A percentile compares a stretch with the other conserved stretches of the same genome.
Conservation (phyloP, 2,329 filamentous ascomycete genomes). For the Colletotrichum abscissum region DNA sequence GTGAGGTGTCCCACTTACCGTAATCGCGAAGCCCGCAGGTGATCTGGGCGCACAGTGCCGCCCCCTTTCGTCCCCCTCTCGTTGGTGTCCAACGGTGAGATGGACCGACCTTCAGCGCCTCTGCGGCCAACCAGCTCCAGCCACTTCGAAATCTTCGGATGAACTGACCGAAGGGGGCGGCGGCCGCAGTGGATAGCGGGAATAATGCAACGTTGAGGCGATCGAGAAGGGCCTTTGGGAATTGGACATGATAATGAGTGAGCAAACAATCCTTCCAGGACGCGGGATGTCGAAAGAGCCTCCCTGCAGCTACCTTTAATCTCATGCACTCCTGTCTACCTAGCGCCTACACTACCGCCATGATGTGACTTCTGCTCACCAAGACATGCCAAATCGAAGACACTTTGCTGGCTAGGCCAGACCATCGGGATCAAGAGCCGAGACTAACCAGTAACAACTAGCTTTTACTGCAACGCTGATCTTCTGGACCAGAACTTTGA, state of each 20-base stretch:
- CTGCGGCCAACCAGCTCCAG: neutral
- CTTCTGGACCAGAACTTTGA: neutral
- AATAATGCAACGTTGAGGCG: neutral
- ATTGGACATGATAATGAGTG: neutral
- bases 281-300: neutral
- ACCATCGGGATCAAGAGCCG: conserved; percentile 6
- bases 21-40: neutral
- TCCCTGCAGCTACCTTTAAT: neutral
- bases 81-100: neutral
- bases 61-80: neutral
- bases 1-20: neutral
- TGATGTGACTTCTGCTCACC: neutral
- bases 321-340: neutral
- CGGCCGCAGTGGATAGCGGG: conserved; percentile 6
- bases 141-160: conserved; percentile 8
- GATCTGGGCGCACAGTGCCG: neutral
- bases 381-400: neutral
- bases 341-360: neutral
- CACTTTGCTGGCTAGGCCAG: neutral
- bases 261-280: neutral
- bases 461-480: conserved; percentile 1
- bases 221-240: neutral
- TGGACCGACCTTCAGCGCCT: neutral
- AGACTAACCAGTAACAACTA: neutral
- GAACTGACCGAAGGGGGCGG: conserved; percentile 11